Evolutionary conservation across 192 early-diverging fungal genomes (phyloP).

Genomic region (Chytriomyces sp.): DNA sequence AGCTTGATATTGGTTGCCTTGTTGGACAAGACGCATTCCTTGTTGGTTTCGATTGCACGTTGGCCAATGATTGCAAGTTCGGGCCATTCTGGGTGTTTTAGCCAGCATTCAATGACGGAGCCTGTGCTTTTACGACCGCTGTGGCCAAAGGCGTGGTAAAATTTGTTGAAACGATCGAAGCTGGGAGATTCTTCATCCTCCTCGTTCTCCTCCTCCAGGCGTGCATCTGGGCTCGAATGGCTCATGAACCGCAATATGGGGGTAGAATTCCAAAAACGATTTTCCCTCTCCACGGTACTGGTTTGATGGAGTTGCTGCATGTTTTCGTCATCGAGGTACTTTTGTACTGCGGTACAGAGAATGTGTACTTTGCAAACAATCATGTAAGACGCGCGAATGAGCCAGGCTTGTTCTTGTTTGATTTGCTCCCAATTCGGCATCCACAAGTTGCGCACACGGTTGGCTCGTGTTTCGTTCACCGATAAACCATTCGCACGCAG

Average conservation of each 20-base stretch:
- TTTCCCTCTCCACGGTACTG: background rate
- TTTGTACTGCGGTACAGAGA: background rate
- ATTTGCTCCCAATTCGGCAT: constrained; percentile 33
- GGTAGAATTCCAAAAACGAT: background rate
- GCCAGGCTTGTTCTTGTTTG: constrained; percentile 11
- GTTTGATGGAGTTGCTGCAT: background rate
- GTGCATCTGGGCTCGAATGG: constrained; percentile 22
- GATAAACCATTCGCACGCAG: background rate
- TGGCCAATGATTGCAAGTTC: constrained; percentile 17
- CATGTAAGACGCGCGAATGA: background rate
- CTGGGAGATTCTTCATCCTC: background rate
- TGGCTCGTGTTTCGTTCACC: background rate
- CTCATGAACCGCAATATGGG: constrained; percentile 19
- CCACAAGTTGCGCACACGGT: constrained; percentile 20
- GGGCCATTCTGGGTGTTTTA: constrained; percentile 25
- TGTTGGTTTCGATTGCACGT: background rate
- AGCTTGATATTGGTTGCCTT: background rate
- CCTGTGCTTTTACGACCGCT: background rate
- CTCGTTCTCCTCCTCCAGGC: background rate
- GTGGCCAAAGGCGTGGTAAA: constrained; percentile 12
- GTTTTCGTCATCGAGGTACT: constrained; percentile 2
- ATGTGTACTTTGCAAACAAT: constrained; percentile 16
- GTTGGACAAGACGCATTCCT: background rate
- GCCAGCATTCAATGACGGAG: constrained; percentile 10
- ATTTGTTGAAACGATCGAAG: background rate